phyloP scores from a whole-genome alignment of 352 stramenopile genomes.

The Pythium apleroticum region DNA sequence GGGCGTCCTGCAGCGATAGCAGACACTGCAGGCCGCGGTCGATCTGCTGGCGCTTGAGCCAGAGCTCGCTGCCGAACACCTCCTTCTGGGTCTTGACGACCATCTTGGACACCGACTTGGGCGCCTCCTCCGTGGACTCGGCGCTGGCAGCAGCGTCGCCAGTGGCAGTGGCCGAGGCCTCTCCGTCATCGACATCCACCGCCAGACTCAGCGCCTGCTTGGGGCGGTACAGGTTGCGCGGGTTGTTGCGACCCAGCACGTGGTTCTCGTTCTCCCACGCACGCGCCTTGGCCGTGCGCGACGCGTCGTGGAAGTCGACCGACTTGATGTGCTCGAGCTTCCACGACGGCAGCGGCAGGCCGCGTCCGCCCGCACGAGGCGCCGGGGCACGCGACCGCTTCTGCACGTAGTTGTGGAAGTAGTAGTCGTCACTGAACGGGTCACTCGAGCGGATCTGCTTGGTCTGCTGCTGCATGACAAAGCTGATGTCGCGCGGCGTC shows the following conservation, averaged over 20 bases:
- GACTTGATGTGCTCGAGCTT: conserved; percentile 85
- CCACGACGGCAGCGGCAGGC: conserved; percentile 69
- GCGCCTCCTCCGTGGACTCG: conserved; percentile 22
- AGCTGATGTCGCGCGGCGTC: conserved; percentile 82
- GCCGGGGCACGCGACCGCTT: conserved; percentile 54
- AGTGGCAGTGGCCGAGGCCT: not conserved
- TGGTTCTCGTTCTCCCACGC: conserved; percentile 75
- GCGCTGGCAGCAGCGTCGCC: conserved; percentile 2
- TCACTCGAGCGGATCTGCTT: conserved; percentile 86
- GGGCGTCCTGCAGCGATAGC: conserved; percentile 77
- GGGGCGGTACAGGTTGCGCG: conserved; percentile 76
- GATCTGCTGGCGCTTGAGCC: conserved; percentile 68
- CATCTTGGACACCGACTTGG: conserved; percentile 31
- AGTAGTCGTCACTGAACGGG: conserved; percentile 89
- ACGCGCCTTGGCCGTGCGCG: conserved; percentile 64
- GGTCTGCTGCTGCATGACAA: conserved; percentile 84
- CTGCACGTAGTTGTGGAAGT: conserved; percentile 84
- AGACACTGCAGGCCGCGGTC: conserved; percentile 76
- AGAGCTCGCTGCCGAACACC: conserved; percentile 76
- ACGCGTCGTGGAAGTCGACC: conserved; percentile 56
- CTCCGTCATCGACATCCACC: conserved; percentile 11
- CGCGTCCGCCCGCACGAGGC: conserved; percentile 31
- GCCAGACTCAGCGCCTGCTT: conserved; percentile 65
- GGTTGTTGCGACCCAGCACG: conserved; percentile 75
- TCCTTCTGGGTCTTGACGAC: conserved; percentile 67